These are phyloP conservation scores for Sindora glabra DNA, from an alignment of 306 rosid species.

Conservation along the genomic window DNA sequence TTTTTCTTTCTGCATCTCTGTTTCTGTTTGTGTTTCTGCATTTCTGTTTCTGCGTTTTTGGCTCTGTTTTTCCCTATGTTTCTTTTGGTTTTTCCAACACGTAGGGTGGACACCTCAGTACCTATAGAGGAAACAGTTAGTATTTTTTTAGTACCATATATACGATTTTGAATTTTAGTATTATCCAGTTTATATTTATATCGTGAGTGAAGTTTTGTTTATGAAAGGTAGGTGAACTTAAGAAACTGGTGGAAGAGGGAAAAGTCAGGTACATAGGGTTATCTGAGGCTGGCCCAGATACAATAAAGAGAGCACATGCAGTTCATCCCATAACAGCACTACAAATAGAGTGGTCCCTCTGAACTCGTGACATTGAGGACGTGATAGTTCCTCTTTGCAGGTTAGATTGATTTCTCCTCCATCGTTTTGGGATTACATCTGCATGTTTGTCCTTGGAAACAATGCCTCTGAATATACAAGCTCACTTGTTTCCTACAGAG, in stretches of 20 bases:
- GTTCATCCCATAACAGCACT: constrained; percentile 74
- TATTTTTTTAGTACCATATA: not conserved
- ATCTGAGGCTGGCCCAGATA: constrained; percentile 73
- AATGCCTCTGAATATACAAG: too few relatives aligned
- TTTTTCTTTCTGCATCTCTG: too few relatives aligned
- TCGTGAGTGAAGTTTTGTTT: not conserved
- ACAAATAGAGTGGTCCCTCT: constrained; percentile 77
- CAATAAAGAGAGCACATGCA: constrained; percentile 77
- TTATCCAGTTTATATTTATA: too few relatives aligned
- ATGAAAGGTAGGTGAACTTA: constrained; percentile 58
- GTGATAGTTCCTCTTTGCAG: constrained; percentile 68
- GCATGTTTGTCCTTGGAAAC: too few relatives aligned
- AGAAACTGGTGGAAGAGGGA: constrained; percentile 76
- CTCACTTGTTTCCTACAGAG: constrained; percentile 18
- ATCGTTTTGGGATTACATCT: too few relatives aligned
- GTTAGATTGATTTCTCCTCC: constrained; percentile 12
- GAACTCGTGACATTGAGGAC: constrained; percentile 72
- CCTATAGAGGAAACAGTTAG: constrained; percentile 73
- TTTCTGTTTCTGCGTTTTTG: too few relatives aligned
- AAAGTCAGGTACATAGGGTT: constrained; percentile 61
- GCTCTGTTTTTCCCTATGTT: too few relatives aligned
- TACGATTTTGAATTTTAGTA: not conserved
- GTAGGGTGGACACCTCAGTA: constrained; percentile 30
- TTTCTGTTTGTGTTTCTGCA: too few relatives aligned
- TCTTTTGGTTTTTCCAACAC: too few relatives aligned